phyloP scores from a whole-genome alignment of 306 rosid genomes.

The Prosopis cineraria region DNA sequence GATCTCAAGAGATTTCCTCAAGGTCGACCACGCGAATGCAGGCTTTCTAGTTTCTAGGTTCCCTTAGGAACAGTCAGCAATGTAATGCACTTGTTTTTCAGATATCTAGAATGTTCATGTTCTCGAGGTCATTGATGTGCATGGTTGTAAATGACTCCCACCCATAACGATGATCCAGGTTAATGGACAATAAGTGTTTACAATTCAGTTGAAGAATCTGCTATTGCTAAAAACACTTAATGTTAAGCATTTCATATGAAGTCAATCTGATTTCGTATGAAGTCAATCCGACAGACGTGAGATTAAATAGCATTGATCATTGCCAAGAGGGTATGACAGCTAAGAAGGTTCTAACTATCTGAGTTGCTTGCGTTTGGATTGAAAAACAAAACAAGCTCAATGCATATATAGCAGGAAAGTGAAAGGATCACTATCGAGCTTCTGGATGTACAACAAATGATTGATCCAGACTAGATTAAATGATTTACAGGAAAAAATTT shows the following conservation, averaged over 20 bases:
- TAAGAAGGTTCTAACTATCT: constrained; percentile 3
- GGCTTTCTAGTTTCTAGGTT: constrained; percentile 30
- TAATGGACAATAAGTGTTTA: not conserved
- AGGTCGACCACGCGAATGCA: constrained; percentile 37
- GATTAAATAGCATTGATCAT: not conserved
- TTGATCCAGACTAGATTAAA: constrained; percentile 44
- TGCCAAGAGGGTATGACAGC: not conserved
- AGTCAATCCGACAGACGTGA: not conserved
- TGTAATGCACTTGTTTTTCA: not conserved
- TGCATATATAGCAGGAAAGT: constrained; percentile 24
- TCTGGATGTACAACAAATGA: constrained; percentile 52
- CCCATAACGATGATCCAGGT: not conserved
- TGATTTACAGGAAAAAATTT: constrained; percentile 35
- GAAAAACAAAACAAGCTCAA: not conserved
- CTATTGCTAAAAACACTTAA: not conserved
- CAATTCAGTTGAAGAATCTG: not conserved
- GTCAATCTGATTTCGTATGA: constrained; percentile 1
- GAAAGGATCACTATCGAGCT: constrained; percentile 34
- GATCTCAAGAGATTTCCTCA: constrained; percentile 38
- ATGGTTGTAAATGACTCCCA: not conserved
- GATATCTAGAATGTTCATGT: not conserved
- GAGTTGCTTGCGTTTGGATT: constrained; percentile 13
- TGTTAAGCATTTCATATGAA: not conserved
- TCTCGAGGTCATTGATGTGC: not conserved
- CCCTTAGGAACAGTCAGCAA: not conserved